Conservation (phyloP, 192 early-diverging fungal species). For the Helicostylum pulchrum region DNA sequence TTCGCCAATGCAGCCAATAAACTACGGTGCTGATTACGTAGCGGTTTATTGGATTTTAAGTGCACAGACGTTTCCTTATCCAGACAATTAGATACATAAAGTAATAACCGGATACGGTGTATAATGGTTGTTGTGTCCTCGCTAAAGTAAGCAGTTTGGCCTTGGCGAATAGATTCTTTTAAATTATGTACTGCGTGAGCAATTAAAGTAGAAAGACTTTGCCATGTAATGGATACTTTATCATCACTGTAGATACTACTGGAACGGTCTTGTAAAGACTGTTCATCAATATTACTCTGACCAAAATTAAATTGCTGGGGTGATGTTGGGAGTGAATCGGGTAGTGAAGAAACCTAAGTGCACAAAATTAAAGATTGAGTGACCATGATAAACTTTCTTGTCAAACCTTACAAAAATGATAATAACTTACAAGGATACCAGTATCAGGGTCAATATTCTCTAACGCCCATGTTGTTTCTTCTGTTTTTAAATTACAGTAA, state of each 20-base stretch:
- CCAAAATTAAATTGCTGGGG: neutral
- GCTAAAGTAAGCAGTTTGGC: neutral
- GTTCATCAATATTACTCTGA: neutral
- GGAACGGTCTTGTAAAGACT: neutral
- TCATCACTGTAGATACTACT: neutral
- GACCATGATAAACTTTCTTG: too few species aligned
- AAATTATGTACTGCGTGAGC: slow-evolving; percentile 54
- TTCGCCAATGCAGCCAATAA: slow-evolving; percentile 68
- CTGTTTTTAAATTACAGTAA: slow-evolving; percentile 60
- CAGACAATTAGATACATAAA: slow-evolving; percentile 57
- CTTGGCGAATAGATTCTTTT: slow-evolving; percentile 36
- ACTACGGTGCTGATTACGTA: slow-evolving; percentile 32
- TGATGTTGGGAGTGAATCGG: neutral
- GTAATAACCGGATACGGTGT: slow-evolving; percentile 63
- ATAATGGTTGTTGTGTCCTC: slow-evolving; percentile 52
- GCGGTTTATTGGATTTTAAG: slow-evolving; percentile 38
- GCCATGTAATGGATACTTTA: slow-evolving; percentile 36
- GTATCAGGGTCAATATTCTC: slow-evolving; percentile 55
- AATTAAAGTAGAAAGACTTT: slow-evolving; percentile 44
- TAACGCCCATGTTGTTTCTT: slow-evolving; percentile 56
- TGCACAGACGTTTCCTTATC: slow-evolving; percentile 53
- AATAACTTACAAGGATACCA: slow-evolving; percentile 42
- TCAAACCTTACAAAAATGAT: neutral
- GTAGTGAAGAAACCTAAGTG: neutral
- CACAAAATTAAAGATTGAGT: neutral